Base-by-base conservation (phyloP, 2,329 filamentous ascomycete species). In the Xylaria sp. region DNA sequence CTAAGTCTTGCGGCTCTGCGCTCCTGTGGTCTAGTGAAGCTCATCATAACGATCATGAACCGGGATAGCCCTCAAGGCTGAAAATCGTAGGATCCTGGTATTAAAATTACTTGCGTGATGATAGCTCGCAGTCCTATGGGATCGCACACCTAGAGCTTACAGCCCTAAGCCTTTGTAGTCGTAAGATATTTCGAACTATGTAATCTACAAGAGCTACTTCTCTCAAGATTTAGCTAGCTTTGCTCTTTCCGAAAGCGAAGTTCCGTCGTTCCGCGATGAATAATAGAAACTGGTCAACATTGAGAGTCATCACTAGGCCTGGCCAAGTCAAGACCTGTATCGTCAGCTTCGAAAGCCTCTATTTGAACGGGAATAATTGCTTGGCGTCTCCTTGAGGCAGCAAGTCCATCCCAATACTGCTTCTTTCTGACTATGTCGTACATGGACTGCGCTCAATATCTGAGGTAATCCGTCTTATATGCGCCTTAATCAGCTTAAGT, bases 381-480 rank as follows among this genome's bases (percentile, higher is more conserved):
- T 64, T 54, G 28, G 60, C 54, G 48, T 50, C 15, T 13, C 28
- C 8, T 15, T 2, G 0, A n/a, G 4, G 15, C 5, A 54, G 20
- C 8, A n/a, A 18, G 39, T 15, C 20, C n/a, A 39, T 8, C 51
- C 31, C 3, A 2, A 1, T 52, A 2, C 25, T 52, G 7, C 25
- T 50, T 23, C 25, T 51, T 20, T 58, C 31, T 18, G 31, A 10
- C 48, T 23, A 8, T 20, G 18, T 57, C 34, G 41, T 57, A 37
- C 56, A 12, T 61, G 41, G 23, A 56, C 34, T 23, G 44, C 6
- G 15, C 15, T 18, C 5, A 55, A 34, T 6, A 23, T 64, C 60
- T 67, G 48, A 65, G 48, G 61, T 65, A n/a, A 61, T 56, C n/a
- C 10, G 31, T 37, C 55, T 60, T 61, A 44, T 55, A n/a, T 34